Evolutionary conservation across 163 green algal species (phyloP).

Genomic region (Scenedesmus sp.): DNA sequence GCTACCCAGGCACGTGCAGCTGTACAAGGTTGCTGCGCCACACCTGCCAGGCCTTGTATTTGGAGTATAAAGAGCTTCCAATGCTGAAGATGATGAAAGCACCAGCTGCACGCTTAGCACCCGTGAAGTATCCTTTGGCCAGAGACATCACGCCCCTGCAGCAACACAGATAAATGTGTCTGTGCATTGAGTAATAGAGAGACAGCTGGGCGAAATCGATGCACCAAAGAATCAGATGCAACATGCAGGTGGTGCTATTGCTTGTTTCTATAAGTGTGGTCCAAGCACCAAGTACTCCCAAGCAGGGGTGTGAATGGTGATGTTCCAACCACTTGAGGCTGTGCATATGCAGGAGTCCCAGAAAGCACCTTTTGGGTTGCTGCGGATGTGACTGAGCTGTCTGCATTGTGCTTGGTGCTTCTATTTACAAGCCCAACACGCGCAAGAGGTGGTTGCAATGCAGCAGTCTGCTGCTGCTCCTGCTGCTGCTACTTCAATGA

Average conservation of each 20-base stretch:
- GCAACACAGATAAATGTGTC: neutral
- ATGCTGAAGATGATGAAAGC: constrained; percentile 32
- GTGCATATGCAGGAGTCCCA: neutral
- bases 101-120: neutral
- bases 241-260: neutral
- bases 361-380: neutral
- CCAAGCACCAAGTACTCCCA: neutral
- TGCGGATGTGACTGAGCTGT: neutral
- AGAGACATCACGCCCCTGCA: neutral
- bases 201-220: too few species aligned
- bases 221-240: too few species aligned
- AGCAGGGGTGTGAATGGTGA: neutral
- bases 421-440: neutral
- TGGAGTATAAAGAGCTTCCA: constrained; percentile 20
- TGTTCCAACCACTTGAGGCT: neutral
- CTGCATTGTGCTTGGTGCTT: neutral
- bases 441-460: neutral
- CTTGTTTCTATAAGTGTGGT: neutral
- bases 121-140: neutral
- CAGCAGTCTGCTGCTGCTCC: neutral
- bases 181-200: neutral
- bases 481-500: neutral
- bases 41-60: constrained; percentile 29
- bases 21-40: neutral
- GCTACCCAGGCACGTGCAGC: neutral